Base-by-base conservation (phyloP, 495 filamentous ascomycete species). In the Neurospora terricola region DNA sequence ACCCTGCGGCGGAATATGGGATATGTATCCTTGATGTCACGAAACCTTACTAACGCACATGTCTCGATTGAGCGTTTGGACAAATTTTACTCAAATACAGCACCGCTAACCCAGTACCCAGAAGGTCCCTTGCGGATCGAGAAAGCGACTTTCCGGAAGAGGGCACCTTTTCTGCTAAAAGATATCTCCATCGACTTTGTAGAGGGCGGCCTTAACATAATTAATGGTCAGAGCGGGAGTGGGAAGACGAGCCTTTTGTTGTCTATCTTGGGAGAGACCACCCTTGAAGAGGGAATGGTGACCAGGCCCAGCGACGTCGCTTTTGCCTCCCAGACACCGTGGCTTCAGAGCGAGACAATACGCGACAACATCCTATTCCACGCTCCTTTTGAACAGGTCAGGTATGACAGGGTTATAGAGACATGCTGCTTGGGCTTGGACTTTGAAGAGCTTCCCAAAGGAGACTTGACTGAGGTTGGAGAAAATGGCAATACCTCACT, bases 401-500 rank as follows among this genome's bases (percentile, higher is more conserved):
- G 87, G 42, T 89, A 88, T 76, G 80, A 89, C 72, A 80, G 84
- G 70, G 88, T 91, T 0, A 75, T 93, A 2, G 85, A 91, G 59
- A 90, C 89, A 7, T 93, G 91, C 76, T 89, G 88, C 10, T 76
- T 93, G 23, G 82, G 85, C 18, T 82, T 86, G 2, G 91, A 93
- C 81, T 82, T 93, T 2, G 83, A 78, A 18, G 80, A 83, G 74
- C 80, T 84, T 34, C 74, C 78, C 5, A 80, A 80, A n/a, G 78
- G 82, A 38, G 82, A 87, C 21, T 84, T 85, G 37, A 90, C 92
- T 42, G 87, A 90, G 72, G 87, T 90, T 54, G 90, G 91, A 12
- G 91, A 93, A 73, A 83, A 89, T 69, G 91, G 91, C 0, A n/a
- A n/a, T n/a, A 87, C 90, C 6, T 89, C 90, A 39, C 80, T 93